Percentiles rank a stretch among this genome's conserved stretches.
These are phyloP conservation scores for Coemansia umbellata DNA, from an alignment of 192 early-diverging fungal genomes.

Conservation along the genomic window DNA sequence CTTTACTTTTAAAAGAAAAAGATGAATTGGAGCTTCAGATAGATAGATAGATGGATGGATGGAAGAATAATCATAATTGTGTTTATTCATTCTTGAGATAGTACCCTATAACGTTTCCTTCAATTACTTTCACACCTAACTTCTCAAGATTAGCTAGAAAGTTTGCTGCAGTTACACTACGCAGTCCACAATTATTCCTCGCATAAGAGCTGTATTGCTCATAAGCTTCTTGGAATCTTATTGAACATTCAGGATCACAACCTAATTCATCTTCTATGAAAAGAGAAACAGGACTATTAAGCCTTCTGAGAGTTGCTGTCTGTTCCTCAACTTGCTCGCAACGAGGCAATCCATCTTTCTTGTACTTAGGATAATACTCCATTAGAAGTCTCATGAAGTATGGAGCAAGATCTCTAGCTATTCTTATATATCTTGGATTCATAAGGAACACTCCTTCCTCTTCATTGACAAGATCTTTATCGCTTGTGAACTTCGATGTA, in stretches of 20 bases:
- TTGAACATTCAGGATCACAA: not conserved
- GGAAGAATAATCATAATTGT: no score
- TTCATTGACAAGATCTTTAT: no score
- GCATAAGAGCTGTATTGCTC: conserved; percentile 4
- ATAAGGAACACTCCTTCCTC: no score
- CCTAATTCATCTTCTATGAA: conserved; percentile 9
- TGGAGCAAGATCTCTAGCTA: no score
- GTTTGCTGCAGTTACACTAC: conserved; percentile 8
- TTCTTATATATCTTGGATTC: no score
- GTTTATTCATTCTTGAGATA: no score
- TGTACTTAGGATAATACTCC: conserved; percentile 8
- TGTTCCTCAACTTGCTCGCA: conserved; percentile 1
- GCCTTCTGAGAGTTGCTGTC: conserved; percentile 5
- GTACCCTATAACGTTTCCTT: no score
- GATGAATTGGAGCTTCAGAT: no score
- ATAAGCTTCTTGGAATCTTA: conserved; percentile 9
- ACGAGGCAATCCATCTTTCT: conserved; percentile 2
- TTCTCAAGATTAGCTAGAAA: no score
- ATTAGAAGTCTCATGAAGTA: conserved; percentile 11
- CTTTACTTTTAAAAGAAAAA: no score
- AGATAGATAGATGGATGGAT: no score
- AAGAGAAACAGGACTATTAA: conserved; percentile 4
- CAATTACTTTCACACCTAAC: no score
- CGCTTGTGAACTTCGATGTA: conserved; percentile 3
- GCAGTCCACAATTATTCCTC: conserved; percentile 7